These are phyloP conservation scores for Canna indica DNA, from an alignment of 176 grass and related monocot genomes.

Conservation along the genomic window DNA sequence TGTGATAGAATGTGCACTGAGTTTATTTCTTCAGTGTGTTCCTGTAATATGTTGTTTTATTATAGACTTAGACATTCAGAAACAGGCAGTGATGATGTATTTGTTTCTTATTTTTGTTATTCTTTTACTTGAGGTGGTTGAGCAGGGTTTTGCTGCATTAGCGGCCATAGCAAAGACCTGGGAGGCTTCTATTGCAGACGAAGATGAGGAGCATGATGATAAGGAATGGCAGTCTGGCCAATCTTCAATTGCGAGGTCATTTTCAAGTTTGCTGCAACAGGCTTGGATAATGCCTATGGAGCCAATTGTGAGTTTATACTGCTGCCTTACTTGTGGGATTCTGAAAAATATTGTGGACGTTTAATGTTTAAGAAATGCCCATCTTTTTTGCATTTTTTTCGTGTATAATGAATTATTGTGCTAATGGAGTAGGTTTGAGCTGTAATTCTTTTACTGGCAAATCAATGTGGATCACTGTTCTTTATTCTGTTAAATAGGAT, in stretches of 20 bases:
- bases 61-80: no score
- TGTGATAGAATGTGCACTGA: not conserved
- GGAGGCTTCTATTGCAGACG: slow-evolving; percentile 60
- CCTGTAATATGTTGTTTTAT: not conserved
- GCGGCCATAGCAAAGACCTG: slow-evolving; percentile 58
- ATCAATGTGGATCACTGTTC: no score
- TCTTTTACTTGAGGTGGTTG: slow-evolving; percentile 42
- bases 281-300: slow-evolving; percentile 48
- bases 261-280: slow-evolving; percentile 57
- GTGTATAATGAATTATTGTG: not conserved
- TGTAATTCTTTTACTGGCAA: no score
- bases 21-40: not conserved
- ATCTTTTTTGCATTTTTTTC: not conserved
- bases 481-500: slow-evolving; percentile 16
- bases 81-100: no score
- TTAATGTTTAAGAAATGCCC: not conserved
- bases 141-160: slow-evolving; percentile 62
- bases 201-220: slow-evolving; percentile 43
- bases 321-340: not conserved
- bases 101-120: not conserved
- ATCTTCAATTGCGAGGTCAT: slow-evolving; percentile 45
- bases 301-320: slow-evolving; percentile 28
- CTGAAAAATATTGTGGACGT: not conserved
- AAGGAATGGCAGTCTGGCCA: slow-evolving; percentile 39
- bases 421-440: no score